phyloP scores from a whole-genome alignment of 2,329 filamentous ascomycete genomes.

The Penicillium sp. region DNA sequence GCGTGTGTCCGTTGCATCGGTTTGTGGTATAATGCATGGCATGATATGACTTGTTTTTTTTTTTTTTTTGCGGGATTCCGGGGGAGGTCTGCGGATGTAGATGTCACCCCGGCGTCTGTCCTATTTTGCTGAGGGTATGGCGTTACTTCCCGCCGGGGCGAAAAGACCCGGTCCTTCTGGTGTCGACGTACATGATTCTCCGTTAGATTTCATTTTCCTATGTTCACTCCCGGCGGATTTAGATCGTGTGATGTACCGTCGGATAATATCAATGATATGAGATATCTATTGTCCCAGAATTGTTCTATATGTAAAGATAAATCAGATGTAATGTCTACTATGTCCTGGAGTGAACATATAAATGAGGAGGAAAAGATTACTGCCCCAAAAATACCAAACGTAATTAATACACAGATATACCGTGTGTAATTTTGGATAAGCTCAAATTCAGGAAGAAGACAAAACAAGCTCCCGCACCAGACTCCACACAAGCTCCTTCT shows the following conservation, averaged over 20 bases:
- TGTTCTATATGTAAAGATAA: neutral
- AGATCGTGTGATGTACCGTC: slow-evolving; percentile 26
- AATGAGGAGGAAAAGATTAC: neutral
- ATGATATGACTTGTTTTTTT: slow-evolving; percentile 33
- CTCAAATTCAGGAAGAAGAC: slow-evolving; percentile 2
- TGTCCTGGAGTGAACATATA: neutral
- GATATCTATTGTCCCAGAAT: slow-evolving; percentile 9
- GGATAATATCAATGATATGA: slow-evolving; percentile 30
- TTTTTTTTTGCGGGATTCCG: slow-evolving; percentile 23
- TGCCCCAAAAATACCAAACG: slow-evolving; percentile 14
- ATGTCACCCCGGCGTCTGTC: slow-evolving; percentile 18
- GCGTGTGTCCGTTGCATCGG: slow-evolving; percentile 28
- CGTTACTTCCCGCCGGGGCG: slow-evolving; percentile 26
- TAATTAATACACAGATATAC: slow-evolving; percentile 2
- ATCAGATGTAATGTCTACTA: neutral
- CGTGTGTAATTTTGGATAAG: slow-evolving; percentile 5
- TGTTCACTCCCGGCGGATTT: slow-evolving; percentile 25
- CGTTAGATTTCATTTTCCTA: slow-evolving; percentile 27
- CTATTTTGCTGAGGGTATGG: slow-evolving; percentile 32
- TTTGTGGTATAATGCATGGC: slow-evolving; percentile 40
- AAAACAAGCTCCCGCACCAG: slow-evolving; percentile 4
- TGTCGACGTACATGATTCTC: slow-evolving; percentile 27
- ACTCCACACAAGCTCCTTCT: slow-evolving; percentile 23
- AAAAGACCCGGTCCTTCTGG: slow-evolving; percentile 26
- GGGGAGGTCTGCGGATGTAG: slow-evolving; percentile 9